Evolutionary conservation across 208 protist species (phyloP), one percentile per base, ranked within the genome.

Genomic region (Spongospora subterranea): DNA sequence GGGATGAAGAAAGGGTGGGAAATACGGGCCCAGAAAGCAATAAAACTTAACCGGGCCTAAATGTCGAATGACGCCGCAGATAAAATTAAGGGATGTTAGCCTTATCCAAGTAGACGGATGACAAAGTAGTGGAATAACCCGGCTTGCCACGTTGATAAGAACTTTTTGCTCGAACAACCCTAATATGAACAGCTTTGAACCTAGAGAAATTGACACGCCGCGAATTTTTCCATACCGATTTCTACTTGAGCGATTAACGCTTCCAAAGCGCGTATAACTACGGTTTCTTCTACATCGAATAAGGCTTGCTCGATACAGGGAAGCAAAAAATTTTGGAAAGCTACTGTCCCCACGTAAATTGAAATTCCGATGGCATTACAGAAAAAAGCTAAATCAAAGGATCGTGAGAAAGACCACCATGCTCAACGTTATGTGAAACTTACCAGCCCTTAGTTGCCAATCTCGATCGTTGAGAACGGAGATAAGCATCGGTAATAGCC

Each of bases 271-370:
- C 40, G 6, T 39, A 82, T n/a, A n/a, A 82, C 35, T 40, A 82
- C 71, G 35, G 71, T 82, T n/a, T 82, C 71, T 43, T 82, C 71
- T 6, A 43, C 71, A 82, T 82, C 71, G 71, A 82, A 82, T 43
- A 82, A n/a, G 13, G 71, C 71, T 35, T 82, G 71, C n/a, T 82
- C 71, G 6, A 82, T 82, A 82, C 71, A 82, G 40, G 71, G 71
- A 6, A 82, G 71, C n/a, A 82, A n/a, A n/a, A 82, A 82, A 82
- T 82, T 82, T 35, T 82, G 71, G 40, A 82, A 82, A 45, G 71
- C 71, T 20, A 82, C n/a, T 35, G 17, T 6, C 6, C 71, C 71
- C 6, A 82, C 71, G n/a, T 40, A 82, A 39, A 82, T n/a, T 40
- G 71, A 35, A 35, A 82, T 82, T 6, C 71, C 71, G 40, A 82